These are phyloP conservation scores for Tetrahymena borealis DNA, from an alignment of 73 alveolate genomes.

Conservation along the genomic window DNA sequence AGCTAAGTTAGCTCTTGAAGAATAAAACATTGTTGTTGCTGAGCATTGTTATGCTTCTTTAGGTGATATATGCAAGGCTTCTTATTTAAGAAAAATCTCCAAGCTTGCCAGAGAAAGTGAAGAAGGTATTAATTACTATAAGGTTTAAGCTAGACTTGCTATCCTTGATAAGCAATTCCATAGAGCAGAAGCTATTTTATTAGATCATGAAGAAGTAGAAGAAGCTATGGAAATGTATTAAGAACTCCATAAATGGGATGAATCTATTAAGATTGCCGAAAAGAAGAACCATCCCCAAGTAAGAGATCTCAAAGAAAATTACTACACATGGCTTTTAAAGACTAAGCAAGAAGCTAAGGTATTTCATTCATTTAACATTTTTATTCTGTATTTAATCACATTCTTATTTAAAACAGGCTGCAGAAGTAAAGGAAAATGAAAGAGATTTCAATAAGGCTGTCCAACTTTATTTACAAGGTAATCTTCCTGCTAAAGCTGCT, in stretches of 20 bases:
- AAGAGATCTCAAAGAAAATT: slow-evolving; percentile 90
- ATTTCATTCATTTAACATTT: background rate
- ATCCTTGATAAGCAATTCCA: slow-evolving; percentile 97
- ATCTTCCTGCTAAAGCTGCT: slow-evolving; percentile 99
- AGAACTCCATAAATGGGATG: slow-evolving; percentile 99
- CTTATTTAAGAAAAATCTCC: slow-evolving; percentile 79
- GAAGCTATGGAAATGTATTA: slow-evolving; percentile 99
- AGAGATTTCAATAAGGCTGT: slow-evolving; percentile 98
- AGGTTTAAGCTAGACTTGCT: slow-evolving; percentile 97
- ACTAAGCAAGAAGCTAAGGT: slow-evolving; percentile 79
- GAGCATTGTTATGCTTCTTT: slow-evolving; percentile 99
- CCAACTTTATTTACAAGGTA: slow-evolving; percentile 97
- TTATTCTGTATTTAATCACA: background rate
- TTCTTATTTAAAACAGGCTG: slow-evolving; percentile 94
- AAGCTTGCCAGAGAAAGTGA: slow-evolving; percentile 68
- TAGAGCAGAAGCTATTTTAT: slow-evolving; percentile 97
- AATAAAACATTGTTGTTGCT: slow-evolving; percentile 95
- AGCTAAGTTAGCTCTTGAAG: slow-evolving; percentile 92
- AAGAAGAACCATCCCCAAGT: slow-evolving; percentile 98
- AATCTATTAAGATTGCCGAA: slow-evolving; percentile 98
- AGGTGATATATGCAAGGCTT: slow-evolving; percentile 98
- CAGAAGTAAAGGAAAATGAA: slow-evolving; percentile 97
- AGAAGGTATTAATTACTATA: slow-evolving; percentile 88
- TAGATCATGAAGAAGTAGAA: slow-evolving; percentile 96
- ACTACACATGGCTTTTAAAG: slow-evolving; percentile 97